phyloP scores from a whole-genome alignment of 2,329 filamentous ascomycete species.

The Neurospora crassa region DNA sequence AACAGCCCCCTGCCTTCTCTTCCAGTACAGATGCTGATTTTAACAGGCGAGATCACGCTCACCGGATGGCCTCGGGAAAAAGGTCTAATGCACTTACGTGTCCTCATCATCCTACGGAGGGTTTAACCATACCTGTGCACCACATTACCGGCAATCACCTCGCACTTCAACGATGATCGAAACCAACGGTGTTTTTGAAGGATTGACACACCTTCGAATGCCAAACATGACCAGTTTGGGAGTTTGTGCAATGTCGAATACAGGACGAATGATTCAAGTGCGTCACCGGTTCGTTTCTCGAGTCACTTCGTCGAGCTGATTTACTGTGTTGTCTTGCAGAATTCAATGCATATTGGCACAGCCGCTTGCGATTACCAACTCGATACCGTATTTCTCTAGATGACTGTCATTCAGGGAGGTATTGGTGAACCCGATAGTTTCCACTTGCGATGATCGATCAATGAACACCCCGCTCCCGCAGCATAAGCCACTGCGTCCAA shows the following conservation, averaged over 20 bases:
- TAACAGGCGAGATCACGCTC: too few relatives aligned
- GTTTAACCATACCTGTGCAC: too few relatives aligned
- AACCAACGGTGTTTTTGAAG: too few relatives aligned
- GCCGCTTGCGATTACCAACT: background rate
- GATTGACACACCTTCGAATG: too few relatives aligned
- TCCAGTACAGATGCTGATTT: background rate
- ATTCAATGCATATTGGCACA: background rate
- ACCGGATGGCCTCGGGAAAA: too few relatives aligned
- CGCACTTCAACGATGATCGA: too few relatives aligned
- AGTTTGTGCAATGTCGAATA: rapidly evolving
- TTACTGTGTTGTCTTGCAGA: background rate
- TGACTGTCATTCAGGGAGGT: background rate
- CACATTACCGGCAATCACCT: too few relatives aligned
- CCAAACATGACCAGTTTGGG: too few relatives aligned
- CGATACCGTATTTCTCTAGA: background rate
- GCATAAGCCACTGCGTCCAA: background rate
- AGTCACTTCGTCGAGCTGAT: background rate
- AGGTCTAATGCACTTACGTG: too few relatives aligned
- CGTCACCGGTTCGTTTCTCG: background rate
- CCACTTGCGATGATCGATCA: background rate
- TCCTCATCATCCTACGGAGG: too few relatives aligned
- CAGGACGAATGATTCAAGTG: background rate
- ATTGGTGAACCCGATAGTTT: background rate
- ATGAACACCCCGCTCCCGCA: background rate
- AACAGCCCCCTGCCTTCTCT: background rate